These are phyloP conservation scores for Ichthyophthirius multifiliis DNA, from an alignment of 169 alveolate genomes.

Conservation along the genomic window DNA sequence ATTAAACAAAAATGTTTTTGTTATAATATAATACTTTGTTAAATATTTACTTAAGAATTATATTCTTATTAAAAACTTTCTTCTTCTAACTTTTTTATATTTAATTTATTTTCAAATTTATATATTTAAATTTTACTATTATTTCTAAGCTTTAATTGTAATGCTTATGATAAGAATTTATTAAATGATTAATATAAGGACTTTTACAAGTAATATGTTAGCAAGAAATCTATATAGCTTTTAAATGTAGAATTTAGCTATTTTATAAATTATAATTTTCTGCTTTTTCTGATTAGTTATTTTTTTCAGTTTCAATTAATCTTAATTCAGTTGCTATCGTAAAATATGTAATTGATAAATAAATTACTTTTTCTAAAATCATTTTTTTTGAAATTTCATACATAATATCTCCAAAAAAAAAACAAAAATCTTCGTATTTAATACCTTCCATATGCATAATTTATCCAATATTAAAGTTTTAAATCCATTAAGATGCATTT, in stretches of 20 bases:
- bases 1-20: too few relatives aligned
- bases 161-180: slow-evolving; percentile 42
- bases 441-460: slow-evolving; percentile 43
- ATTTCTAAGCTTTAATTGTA: slow-evolving; percentile 27
- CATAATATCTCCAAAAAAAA: slow-evolving; percentile 31
- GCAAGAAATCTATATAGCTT: slow-evolving; percentile 40
- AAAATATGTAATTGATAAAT: slow-evolving; percentile 36
- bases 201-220: slow-evolving; percentile 17
- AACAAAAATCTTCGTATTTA: slow-evolving; percentile 21
- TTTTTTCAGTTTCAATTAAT: slow-evolving; percentile 36
- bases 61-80: too few relatives aligned
- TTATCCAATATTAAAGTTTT: slow-evolving; percentile 36
- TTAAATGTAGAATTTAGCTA: slow-evolving; percentile 29
- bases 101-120: too few relatives aligned
- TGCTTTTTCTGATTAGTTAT: background rate
- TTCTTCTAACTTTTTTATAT: too few relatives aligned
- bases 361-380: slow-evolving; percentile 35
- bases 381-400: slow-evolving; percentile 32
- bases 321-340: slow-evolving; percentile 50
- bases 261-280: slow-evolving; percentile 26
- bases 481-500: slow-evolving; percentile 39
- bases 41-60: too few relatives aligned
- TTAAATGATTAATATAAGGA: slow-evolving; percentile 36
- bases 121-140: slow-evolving; percentile 11
- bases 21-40: too few relatives aligned